A percentile compares a stretch with the other conserved stretches of the same genome.
phyloP scores from a whole-genome alignment of 768 basidiomycete species.

The Lepiota venenata region DNA sequence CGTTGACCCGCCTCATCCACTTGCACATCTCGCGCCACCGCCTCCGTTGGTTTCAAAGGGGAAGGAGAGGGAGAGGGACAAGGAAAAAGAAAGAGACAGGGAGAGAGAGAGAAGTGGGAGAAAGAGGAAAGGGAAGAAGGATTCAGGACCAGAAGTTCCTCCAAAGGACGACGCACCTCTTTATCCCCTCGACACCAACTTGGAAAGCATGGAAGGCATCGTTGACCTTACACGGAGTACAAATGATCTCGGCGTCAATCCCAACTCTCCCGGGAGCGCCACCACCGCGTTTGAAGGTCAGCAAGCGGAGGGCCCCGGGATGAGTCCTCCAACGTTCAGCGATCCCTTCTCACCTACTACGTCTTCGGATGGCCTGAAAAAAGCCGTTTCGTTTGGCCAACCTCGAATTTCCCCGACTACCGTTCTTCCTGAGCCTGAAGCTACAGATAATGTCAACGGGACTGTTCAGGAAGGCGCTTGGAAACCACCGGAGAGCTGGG shows the following conservation, averaged over 20 bases:
- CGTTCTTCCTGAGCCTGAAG: conserved; percentile 6
- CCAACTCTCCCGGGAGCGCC: conserved; percentile 41
- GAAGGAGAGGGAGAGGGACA: neutral
- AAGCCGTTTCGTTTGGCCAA: neutral
- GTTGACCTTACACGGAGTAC: conserved; percentile 40
- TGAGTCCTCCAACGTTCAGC: conserved; percentile 31
- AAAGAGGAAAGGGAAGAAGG: conserved; percentile 9
- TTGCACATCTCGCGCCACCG: neutral
- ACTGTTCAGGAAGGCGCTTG: conserved; percentile 36
- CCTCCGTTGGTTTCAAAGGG: neutral
- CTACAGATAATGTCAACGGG: neutral
- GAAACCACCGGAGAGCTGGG: conserved; percentile 80
- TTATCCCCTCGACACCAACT: conserved; percentile 60
- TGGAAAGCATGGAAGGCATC: conserved; percentile 82
- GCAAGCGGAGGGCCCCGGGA: conserved; percentile 19
- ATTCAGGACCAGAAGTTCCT: neutral
- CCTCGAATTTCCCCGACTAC: conserved; percentile 14
- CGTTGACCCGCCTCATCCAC: conserved; percentile 8
- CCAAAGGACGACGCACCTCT: conserved; percentile 18
- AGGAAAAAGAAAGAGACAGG: neutral
- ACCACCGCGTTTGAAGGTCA: conserved; percentile 31
- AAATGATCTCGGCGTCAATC: conserved; percentile 21
- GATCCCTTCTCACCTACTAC: conserved; percentile 33
- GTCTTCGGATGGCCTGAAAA: neutral
- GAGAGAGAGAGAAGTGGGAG: conserved; percentile 7